These are phyloP conservation scores for Sporothrix sp. DNA, from an alignment of 2,329 filamentous ascomycete genomes.

Conservation along the genomic window DNA sequence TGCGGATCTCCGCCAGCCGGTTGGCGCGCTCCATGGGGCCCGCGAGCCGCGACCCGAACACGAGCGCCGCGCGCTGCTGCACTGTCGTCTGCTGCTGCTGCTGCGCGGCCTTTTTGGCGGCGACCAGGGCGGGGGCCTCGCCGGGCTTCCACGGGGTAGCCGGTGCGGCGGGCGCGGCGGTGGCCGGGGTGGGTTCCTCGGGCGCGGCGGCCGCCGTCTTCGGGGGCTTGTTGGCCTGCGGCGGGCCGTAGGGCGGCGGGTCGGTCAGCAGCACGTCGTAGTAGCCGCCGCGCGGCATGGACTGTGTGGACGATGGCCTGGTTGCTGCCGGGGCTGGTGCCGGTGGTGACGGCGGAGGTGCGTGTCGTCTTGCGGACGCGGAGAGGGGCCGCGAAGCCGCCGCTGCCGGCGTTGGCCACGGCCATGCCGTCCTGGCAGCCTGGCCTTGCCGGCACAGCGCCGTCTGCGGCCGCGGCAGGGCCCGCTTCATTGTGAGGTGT, in stretches of 20 bases:
- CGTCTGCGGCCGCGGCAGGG: constrained; percentile 26
- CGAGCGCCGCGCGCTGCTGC: constrained; percentile 50
- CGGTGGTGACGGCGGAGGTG: background rate
- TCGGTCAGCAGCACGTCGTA: constrained; percentile 47
- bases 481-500: constrained; percentile 11
- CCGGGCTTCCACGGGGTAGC: constrained; percentile 11
- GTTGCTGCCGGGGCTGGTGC: background rate
- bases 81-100: constrained; percentile 23
- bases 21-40: constrained; percentile 61
- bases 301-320: constrained; percentile 27
- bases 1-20: constrained; percentile 46
- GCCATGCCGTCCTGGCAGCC: background rate
- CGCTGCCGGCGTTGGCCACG: background rate
- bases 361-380: background rate
- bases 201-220: constrained; percentile 27
- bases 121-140: constrained; percentile 19
- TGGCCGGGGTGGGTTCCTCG: background rate
- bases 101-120: constrained; percentile 9
- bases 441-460: constrained; percentile 15
- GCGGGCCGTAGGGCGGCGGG: constrained; percentile 31
- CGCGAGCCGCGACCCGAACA: constrained; percentile 73
- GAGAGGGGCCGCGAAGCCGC: background rate
- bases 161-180: constrained; percentile 14
- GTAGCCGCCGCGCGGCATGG: constrained; percentile 46
- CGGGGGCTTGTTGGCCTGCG: constrained; percentile 37